Evolutionary conservation across 2,329 filamentous ascomycete species (phyloP), one percentile per base, ranked within the genome.

Genomic region (Pseudogymnoascus sp.): DNA sequence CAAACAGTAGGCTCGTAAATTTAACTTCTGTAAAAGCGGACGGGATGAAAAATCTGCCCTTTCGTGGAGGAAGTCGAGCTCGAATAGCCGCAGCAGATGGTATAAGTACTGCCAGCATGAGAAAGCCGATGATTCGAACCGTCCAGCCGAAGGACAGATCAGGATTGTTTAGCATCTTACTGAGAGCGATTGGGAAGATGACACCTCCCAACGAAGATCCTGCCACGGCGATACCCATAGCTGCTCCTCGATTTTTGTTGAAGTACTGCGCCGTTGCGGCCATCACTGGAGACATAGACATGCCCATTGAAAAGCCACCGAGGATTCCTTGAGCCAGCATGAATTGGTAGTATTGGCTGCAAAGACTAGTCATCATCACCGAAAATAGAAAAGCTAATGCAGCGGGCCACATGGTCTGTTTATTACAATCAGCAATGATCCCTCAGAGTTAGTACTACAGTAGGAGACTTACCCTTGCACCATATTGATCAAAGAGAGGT

Each of bases 161-260:
- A 11, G 61, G 61, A 15, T 65, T 62, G 40, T 67, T 62, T 36
- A 86, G 77, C 44, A 87, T 71, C 31, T 77, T 77, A 3, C 76
- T 72, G 9, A 85, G 76, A 75, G 85, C 82, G 65, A 86, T 84
- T 0, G 84, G 84, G 59, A 84, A 80, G 35, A 85, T 77, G 17
- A 87, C 79, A 9, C 80, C 80, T 3, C 79, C 80, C 3, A 81
- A 64, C 6, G 76, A 78, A 24, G 76, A 78, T 1, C 79, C 80
- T 2, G 77, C 73, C 4, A 76, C 74, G 64, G 77, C 74, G 24
- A 81, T 71, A 1, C 80, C 81, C 64, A 79, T 72, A 7, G 79
- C 80, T 3, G 77, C 72, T 2, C 74, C 76, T 24, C 80, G 74
- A 29, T 77, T 74, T 64, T 77, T 77, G 67, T 78, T 74, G 64